Evolutionary conservation across 2,329 filamentous ascomycete genomes (phyloP), one percentile per base, ranked within the genome.

Genomic region (Phyllosticta citribraziliensis): DNA sequence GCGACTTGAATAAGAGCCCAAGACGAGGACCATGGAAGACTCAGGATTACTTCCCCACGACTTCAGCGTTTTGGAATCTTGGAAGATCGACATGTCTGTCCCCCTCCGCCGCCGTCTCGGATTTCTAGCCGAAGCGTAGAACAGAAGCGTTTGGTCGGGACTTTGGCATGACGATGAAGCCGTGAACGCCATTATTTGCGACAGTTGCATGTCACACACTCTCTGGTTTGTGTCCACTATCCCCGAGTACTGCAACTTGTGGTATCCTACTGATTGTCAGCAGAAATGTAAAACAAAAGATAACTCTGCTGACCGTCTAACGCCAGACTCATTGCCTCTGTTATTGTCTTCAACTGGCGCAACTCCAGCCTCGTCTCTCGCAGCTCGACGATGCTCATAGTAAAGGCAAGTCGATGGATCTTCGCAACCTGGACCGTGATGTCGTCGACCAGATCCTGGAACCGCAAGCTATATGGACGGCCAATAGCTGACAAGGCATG

Each of bases 401-500:
- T 17, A 17, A 47, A 17, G 17, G 35, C 35, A n/a, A 47, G 35
- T 17, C 6, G 35, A n/a, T n/a, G 11, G 35, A 47, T 47, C 35
- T 47, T n/a, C 12, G 35, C 17, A 17, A 47, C 14, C 35, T 20
- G 27, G 14, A 53, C 55, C 1, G 33, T 27, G 20, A 65, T 57
- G 2, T 62, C 25, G 4, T 60, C 58, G 5, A 56, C 35, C 12
- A 56, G 24, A 27, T 64, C 63, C 51, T 64, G 24, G 33, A 63
- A 66, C 3, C 53, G 22, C 12, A 66, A 58, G 3, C 47, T 56
- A 54, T 57, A 65, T 2, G 64, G 64, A 14, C 54, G 24, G 12
- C 24, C 55, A 40, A 66, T 56, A 1, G 65, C 30, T 1, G 51
- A 52, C 17, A 50, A 20, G 9, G 56, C 52, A 22, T 59, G 64